phyloP scores from a whole-genome alignment of 2,329 filamentous ascomycete genomes.

The Colletotrichum sp. region DNA sequence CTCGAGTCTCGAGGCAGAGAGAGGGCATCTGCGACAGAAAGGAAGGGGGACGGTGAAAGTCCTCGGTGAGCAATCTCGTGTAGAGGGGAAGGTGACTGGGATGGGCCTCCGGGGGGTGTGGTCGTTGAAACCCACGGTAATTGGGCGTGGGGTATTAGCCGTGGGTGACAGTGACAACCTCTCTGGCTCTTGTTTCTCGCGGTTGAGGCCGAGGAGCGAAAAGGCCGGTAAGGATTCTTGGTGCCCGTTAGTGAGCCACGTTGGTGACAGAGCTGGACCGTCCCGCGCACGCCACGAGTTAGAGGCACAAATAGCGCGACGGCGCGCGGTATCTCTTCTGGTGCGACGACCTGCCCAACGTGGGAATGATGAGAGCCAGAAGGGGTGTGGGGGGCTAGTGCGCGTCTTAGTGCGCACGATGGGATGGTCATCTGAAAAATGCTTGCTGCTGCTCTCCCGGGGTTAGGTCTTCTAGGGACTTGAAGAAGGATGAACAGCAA shows the following conservation, averaged over 20 bases:
- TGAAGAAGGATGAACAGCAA: background rate
- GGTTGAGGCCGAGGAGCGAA: background rate
- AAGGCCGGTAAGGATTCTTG: background rate
- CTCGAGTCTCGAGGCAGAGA: background rate
- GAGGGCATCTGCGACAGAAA: background rate
- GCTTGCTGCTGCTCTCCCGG: background rate
- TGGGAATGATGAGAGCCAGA: background rate
- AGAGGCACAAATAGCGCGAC: background rate
- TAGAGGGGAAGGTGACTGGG: background rate
- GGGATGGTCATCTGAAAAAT: constrained; percentile 5
- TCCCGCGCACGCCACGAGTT: background rate
- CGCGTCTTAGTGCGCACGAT: background rate
- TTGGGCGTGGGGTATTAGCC: background rate
- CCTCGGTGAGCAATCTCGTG: constrained; percentile 4
- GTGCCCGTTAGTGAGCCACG: background rate
- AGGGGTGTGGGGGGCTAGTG: background rate
- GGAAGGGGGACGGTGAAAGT: background rate
- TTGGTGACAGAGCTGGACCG: background rate
- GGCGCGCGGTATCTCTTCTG: background rate
- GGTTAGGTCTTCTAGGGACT: background rate
- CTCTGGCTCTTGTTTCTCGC: background rate
- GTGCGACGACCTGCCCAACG: background rate
- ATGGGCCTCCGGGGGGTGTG: background rate
- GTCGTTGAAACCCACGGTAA: background rate
- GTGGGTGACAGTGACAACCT: background rate